These are phyloP conservation scores for Erucastrum elatum DNA, from an alignment of 345 rosid genomes.

Conservation along the genomic window DNA sequence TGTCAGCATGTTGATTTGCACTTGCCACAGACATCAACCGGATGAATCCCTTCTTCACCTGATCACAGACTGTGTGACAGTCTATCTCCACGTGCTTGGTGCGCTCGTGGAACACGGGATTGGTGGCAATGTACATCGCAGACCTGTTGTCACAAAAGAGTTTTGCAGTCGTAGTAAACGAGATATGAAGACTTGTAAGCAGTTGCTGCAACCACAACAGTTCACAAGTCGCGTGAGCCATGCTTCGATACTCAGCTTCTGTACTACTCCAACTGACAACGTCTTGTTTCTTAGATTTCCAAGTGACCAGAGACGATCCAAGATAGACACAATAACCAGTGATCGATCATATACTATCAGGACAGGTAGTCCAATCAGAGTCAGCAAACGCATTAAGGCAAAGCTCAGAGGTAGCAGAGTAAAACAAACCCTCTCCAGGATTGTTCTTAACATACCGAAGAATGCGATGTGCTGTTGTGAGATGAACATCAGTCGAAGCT, in stretches of 20 bases:
- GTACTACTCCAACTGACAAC: neutral
- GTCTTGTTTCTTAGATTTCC: neutral
- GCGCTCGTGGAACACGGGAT: neutral
- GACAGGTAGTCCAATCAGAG: neutral
- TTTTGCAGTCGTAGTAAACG: neutral
- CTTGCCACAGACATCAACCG: neutral
- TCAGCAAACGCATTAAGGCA: neutral
- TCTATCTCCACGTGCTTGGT: neutral
- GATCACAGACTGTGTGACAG: neutral
- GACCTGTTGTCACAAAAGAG: neutral
- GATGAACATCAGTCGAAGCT: neutral
- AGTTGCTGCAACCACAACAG: neutral
- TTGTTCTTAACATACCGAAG: neutral
- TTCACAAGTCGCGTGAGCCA: neutral
- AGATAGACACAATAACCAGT: neutral
- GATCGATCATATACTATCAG: neutral
- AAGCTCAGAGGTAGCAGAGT: neutral
- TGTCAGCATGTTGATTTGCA: neutral
- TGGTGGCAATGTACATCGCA: neutral
- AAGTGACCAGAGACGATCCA: neutral
- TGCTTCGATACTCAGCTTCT: neutral
- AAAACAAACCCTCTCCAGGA: neutral
- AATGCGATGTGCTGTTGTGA: neutral
- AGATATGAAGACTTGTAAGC: neutral
- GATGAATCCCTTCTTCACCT: neutral